Evolutionary conservation across 2,329 filamentous ascomycete species (phyloP).

Genomic region (Pochonia chlamydosporia): DNA sequence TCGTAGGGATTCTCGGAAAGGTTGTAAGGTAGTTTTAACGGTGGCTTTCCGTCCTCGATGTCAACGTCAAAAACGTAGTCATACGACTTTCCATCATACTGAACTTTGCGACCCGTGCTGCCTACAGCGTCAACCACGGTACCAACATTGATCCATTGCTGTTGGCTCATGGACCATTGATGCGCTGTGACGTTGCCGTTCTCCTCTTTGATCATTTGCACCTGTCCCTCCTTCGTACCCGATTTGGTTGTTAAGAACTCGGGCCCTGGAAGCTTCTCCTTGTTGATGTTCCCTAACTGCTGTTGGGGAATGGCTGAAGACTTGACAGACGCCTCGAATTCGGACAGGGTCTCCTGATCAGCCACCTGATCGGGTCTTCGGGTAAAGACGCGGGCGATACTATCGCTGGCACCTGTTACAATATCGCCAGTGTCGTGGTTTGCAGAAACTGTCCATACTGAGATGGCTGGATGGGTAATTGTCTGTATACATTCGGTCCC

Average conservation of each 20-base stretch:
- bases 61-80: constrained; percentile 97
- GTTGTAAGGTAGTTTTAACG: constrained; percentile 91
- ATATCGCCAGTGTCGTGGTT: constrained; percentile 83
- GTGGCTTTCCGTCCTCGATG: constrained; percentile 88
- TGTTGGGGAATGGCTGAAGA: constrained; percentile 83
- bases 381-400: constrained; percentile 78
- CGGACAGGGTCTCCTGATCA: constrained; percentile 57
- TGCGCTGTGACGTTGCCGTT: constrained; percentile 82
- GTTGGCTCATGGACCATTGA: constrained; percentile 69
- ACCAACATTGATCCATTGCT: constrained; percentile 83
- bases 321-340: constrained; percentile 79
- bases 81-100: constrained; percentile 80
- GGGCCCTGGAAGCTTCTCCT: constrained; percentile 82
- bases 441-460: constrained; percentile 88
- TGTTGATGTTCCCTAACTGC: constrained; percentile 77
- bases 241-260: constrained; percentile 77
- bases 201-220: constrained; percentile 80
- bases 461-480: constrained; percentile 94
- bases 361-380: constrained; percentile 65
- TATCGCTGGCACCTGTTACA: constrained; percentile 87
- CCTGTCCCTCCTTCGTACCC: constrained; percentile 94
- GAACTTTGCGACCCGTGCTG: constrained; percentile 71
- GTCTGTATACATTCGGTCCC: constrained; percentile 82
- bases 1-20: constrained; percentile 89
- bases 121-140: constrained; percentile 87